Conservation (phyloP, 73 alveolate species). For the Tetrahymena malaccensis region DNA sequence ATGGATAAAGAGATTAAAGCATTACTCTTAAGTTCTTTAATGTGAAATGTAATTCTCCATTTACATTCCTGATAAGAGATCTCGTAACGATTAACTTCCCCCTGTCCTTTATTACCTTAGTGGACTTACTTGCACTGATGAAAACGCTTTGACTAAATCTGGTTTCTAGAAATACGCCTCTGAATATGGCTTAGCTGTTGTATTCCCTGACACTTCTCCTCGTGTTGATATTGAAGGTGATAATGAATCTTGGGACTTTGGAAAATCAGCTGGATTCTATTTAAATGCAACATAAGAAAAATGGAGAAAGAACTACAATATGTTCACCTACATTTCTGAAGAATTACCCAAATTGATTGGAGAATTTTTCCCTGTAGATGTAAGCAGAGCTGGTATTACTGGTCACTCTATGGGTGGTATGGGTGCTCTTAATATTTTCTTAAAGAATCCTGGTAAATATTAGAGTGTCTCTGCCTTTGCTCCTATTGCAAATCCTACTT, state of each 20-base stretch:
- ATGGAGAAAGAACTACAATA: constrained; percentile 59
- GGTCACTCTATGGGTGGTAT: constrained; percentile 68
- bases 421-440: constrained; percentile 44
- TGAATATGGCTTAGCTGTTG: constrained; percentile 37
- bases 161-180: constrained; percentile 43
- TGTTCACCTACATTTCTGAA: constrained; percentile 48
- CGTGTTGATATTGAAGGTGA: constrained; percentile 59
- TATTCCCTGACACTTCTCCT: constrained; percentile 70
- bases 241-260: constrained; percentile 48
- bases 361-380: constrained; percentile 46
- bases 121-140: constrained; percentile 59
- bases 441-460: constrained; percentile 46
- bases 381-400: constrained; percentile 34
- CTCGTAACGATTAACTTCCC: neutral
- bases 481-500: constrained; percentile 48
- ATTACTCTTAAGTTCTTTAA: neutral
- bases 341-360: constrained; percentile 39
- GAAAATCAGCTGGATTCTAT: constrained; percentile 54
- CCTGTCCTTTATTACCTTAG: constrained; percentile 48
- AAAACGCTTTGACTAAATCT: constrained; percentile 37
- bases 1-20: neutral
- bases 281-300: constrained; percentile 52
- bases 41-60: neutral
- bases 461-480: constrained; percentile 58
- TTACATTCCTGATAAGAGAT: neutral